These are phyloP conservation scores for Alternaria atra DNA, from an alignment of 2,329 filamentous ascomycete genomes.

Conservation along the genomic window DNA sequence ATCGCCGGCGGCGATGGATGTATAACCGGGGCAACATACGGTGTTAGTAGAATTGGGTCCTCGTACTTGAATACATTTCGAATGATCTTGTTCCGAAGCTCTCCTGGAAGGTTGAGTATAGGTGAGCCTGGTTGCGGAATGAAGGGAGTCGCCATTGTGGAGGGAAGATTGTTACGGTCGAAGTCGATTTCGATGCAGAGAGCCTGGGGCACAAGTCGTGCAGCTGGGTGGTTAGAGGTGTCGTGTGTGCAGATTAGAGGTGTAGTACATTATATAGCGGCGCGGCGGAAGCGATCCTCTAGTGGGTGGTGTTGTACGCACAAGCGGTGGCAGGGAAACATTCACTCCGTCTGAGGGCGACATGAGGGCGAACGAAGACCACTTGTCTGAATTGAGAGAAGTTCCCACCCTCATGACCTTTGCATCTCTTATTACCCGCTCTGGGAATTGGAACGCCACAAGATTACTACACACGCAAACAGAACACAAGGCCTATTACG, in stretches of 20 bases:
- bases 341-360: not conserved
- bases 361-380: not conserved
- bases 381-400: not conserved
- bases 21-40: not conserved
- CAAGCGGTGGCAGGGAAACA: not conserved
- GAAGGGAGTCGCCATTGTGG: not conserved
- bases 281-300: not conserved
- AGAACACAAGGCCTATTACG: not conserved
- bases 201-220: not conserved
- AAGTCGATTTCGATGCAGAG: too few relatives aligned
- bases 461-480: not conserved
- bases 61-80: not conserved
- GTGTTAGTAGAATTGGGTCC: not conserved
- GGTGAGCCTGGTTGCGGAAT: not conserved
- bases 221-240: not conserved
- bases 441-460: not conserved
- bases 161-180: not conserved
- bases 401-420: not conserved
- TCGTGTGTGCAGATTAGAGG: not conserved
- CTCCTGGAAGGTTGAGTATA: not conserved
- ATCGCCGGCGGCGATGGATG: not conserved
- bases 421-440: not conserved
- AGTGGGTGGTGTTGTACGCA: not conserved
- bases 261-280: not conserved
- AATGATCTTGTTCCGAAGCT: slow-evolving; percentile 2